Evolutionary conservation across 2,329 filamentous ascomycete species (phyloP).

Genomic region (Colletotrichum sublineola): DNA sequence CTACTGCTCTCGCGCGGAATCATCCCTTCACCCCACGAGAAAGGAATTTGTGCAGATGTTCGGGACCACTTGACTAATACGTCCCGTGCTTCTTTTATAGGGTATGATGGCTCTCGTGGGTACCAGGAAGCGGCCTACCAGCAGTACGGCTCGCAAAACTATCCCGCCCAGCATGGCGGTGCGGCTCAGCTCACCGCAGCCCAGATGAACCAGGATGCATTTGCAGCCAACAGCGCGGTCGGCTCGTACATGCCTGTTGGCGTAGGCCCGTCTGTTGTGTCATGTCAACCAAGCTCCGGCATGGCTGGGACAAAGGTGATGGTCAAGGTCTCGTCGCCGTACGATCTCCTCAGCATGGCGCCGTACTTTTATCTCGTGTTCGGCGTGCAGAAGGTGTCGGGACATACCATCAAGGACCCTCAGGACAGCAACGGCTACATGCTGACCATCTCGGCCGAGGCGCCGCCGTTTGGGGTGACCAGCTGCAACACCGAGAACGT

Average conservation of each 20-base stretch:
- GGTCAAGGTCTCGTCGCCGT: slow-evolving; percentile 80
- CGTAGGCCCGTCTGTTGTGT: slow-evolving; percentile 69
- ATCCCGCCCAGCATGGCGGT: slow-evolving; percentile 59
- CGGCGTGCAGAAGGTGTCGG: slow-evolving; percentile 77
- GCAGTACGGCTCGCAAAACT: slow-evolving; percentile 63
- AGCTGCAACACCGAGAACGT: slow-evolving; percentile 64
- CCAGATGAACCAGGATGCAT: slow-evolving; percentile 69
- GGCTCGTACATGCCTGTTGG: slow-evolving; percentile 74
- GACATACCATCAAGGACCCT: slow-evolving; percentile 72
- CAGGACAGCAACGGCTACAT: slow-evolving; percentile 72
- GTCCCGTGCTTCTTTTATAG: slow-evolving; percentile 51
- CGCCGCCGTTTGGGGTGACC: slow-evolving; percentile 71
- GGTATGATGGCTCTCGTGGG: slow-evolving; percentile 71
- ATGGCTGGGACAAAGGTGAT: slow-evolving; percentile 77
- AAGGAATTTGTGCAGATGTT: neutral
- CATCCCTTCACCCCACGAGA: neutral
- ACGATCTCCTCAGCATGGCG: slow-evolving; percentile 75
- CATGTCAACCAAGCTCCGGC: slow-evolving; percentile 78
- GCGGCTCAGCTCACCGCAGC: slow-evolving; percentile 59
- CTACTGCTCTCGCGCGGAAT: neutral
- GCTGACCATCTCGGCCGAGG: slow-evolving; percentile 80
- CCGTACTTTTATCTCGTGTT: slow-evolving; percentile 78
- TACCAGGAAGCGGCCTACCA: slow-evolving; percentile 71
- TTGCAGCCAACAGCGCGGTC: slow-evolving; percentile 72
- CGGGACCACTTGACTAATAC: neutral